These are phyloP conservation scores for Papiliotrema terrestris DNA, from an alignment of 1,284 basidiomycete species.

Conservation along the genomic window DNA sequence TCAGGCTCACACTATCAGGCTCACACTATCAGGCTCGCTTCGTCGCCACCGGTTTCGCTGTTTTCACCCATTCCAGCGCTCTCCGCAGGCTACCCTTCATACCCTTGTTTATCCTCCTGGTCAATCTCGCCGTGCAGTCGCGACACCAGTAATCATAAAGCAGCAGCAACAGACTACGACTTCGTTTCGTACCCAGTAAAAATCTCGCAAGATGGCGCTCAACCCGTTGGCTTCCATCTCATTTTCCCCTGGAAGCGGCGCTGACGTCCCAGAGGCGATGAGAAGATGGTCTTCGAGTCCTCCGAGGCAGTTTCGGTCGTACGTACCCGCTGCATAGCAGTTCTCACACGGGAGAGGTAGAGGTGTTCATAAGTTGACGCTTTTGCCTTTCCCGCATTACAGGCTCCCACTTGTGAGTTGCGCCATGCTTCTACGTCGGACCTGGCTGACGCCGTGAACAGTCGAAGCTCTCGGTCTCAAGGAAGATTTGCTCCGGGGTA, in stretches of 20 bases:
- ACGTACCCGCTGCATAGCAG: slow-evolving; percentile 37
- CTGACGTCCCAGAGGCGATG: slow-evolving; percentile 43
- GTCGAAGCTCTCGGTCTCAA: slow-evolving; percentile 94
- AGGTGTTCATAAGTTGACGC: slow-evolving; percentile 43
- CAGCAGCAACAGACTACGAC: too few relatives aligned
- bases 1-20: too few relatives aligned
- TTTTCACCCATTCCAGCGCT: too few relatives aligned
- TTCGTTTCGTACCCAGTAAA: neutral
- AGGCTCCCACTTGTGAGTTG: slow-evolving; percentile 50
- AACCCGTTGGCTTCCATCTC: slow-evolving; percentile 33
- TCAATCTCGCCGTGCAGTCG: neutral
- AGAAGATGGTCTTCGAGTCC: slow-evolving; percentile 95
- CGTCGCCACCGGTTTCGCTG: too few relatives aligned
- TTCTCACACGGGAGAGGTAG: slow-evolving; percentile 43
- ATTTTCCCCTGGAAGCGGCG: slow-evolving; percentile 5
- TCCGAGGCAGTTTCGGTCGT: slow-evolving; percentile 83
- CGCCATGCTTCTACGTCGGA: neutral
- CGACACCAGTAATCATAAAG: too few relatives aligned
- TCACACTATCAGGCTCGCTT: too few relatives aligned
- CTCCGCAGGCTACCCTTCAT: too few relatives aligned
- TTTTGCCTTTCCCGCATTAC: slow-evolving; percentile 47
- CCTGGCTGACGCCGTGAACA: slow-evolving; percentile 45
- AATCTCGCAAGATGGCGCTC: slow-evolving; percentile 58
- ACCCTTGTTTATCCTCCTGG: neutral
- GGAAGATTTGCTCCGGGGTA: slow-evolving; percentile 91